phyloP scores from a whole-genome alignment of 2,329 filamentous ascomycete genomes.

The Hypoxylon sp. region DNA sequence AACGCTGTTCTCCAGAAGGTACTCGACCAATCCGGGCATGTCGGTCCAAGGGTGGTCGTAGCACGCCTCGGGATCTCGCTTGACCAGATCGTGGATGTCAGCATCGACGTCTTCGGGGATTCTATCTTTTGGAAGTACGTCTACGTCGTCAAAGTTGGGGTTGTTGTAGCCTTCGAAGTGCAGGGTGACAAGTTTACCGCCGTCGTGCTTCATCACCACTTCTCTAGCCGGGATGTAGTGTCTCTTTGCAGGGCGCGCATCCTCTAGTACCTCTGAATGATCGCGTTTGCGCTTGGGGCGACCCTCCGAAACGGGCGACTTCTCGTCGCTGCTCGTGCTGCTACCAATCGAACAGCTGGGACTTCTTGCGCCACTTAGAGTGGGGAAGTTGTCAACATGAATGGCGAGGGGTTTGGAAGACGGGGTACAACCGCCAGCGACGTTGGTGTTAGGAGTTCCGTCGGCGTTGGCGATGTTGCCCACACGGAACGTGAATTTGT shows the following conservation, averaged over 20 bases:
- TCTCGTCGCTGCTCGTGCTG: neutral
- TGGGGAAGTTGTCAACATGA: too few species aligned
- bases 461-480: neutral
- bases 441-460: neutral
- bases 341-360: neutral
- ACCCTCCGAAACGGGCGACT: neutral
- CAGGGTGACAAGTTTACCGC: neutral
- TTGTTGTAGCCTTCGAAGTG: neutral
- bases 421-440: neutral
- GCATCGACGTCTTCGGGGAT: constrained; percentile 21
- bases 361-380: too few species aligned
- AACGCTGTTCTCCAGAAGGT: neutral
- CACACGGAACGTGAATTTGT: neutral
- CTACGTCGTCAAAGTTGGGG: neutral
- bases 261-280: neutral
- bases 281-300: neutral
- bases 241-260: neutral
- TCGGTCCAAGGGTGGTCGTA: constrained; percentile 3
- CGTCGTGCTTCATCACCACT: neutral
- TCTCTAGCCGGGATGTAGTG: neutral
- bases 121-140: neutral
- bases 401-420: neutral
- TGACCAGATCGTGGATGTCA: constrained; percentile 12
- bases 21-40: neutral
- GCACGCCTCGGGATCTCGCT: neutral